Conservation (phyloP, 2,329 filamentous ascomycete species). For the Fusarium nisikadoi region DNA sequence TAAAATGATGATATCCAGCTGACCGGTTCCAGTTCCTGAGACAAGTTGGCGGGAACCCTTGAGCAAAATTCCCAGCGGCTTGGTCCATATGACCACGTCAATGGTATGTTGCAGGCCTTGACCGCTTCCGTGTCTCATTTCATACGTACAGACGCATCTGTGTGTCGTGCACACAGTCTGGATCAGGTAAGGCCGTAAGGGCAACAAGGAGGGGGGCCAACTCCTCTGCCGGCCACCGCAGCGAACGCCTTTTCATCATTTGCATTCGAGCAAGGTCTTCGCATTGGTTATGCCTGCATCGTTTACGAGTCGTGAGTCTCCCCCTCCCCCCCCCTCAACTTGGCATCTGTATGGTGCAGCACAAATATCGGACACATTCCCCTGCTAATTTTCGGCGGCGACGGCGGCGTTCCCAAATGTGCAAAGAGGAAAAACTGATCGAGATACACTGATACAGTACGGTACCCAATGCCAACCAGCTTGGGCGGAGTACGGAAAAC, state of each 20-base stretch:
- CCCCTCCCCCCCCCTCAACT: constrained; percentile 1
- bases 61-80: constrained; percentile 27
- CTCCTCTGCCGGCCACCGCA: constrained; percentile 15
- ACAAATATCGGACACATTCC: neutral
- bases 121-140: constrained; percentile 31
- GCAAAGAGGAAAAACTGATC: constrained; percentile 3
- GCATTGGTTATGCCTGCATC: constrained; percentile 15
- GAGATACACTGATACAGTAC: neutral
- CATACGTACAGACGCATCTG: constrained; percentile 15
- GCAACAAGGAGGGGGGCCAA: constrained; percentile 8
- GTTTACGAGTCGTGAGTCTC: constrained; percentile 11
- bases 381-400: constrained; percentile 22
- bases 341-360: constrained; percentile 2
- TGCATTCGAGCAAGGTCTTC: constrained; percentile 20
- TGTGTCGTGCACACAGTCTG: constrained; percentile 17
- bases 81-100: constrained; percentile 37
- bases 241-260: constrained; percentile 27
- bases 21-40: constrained; percentile 36
- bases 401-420: constrained; percentile 15
- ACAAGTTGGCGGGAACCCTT: constrained; percentile 14
- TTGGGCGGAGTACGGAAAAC: constrained; percentile 20
- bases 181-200: constrained; percentile 20
- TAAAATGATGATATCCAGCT: constrained; percentile 23
- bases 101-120: constrained; percentile 22
- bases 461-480: neutral